Conservation (phyloP, 495 filamentous ascomycete species). For the Hyaloscypha hepaticicola region DNA sequence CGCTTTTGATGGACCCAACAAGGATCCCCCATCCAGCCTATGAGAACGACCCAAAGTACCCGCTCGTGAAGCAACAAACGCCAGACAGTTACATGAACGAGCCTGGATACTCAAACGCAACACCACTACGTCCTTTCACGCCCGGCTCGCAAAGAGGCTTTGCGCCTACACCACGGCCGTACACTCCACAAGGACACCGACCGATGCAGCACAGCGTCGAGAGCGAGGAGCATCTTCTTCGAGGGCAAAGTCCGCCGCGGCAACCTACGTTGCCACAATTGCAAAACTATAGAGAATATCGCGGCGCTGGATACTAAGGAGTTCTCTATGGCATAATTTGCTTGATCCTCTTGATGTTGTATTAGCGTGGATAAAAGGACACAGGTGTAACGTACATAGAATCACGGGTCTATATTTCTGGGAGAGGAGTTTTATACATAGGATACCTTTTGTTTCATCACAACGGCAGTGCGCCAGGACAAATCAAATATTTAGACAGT, state of each 20-base stretch:
- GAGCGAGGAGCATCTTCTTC: conserved; percentile 22
- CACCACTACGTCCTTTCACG: conserved; percentile 17
- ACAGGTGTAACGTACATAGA: background rate
- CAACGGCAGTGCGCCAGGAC: background rate
- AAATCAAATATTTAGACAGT: background rate
- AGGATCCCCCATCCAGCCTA: conserved; percentile 7
- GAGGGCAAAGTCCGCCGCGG: conserved; percentile 7
- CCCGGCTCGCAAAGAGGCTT: background rate
- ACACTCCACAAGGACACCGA: conserved; percentile 18
- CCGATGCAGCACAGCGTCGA: background rate
- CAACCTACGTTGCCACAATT: conserved; percentile 14
- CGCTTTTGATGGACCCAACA: conserved; percentile 62
- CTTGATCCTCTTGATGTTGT: conserved; percentile 3
- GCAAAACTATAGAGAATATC: conserved; percentile 16
- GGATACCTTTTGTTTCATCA: background rate
- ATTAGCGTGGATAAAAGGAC: conserved; percentile 4
- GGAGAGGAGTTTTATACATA: background rate
- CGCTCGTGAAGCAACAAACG: conserved; percentile 15
- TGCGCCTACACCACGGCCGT: conserved; percentile 6
- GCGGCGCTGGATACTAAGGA: conserved; percentile 21
- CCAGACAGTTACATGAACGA: conserved; percentile 26
- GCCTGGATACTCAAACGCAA: conserved; percentile 25
- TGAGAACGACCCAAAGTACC: conserved; percentile 24
- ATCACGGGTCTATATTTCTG: background rate
- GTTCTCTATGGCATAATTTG: background rate